Evolutionary conservation across 2,329 filamentous ascomycete species (phyloP), one percentile per base, ranked within the genome.

Genomic region (Penicillium sp.): DNA sequence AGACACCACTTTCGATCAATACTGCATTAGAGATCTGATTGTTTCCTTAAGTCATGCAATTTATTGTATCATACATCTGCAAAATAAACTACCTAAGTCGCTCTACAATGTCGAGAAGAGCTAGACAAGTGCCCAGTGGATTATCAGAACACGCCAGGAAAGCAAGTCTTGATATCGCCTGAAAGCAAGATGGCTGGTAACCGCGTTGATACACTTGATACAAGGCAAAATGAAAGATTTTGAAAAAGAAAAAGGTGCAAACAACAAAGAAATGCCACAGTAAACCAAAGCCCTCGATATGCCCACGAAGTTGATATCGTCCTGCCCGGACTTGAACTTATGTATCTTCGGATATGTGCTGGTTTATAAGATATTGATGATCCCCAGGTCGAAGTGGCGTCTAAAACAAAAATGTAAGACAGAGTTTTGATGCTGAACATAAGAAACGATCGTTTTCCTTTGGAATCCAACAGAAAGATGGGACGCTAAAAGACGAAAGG

Each of bases 221-320:
- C 28, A 55, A 55, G 46, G 35, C 28, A 47, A 54, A 58, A 52
- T 35, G 47, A 54, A 46, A 49, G 38, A 53, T 33, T 47, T 46
- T 21, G 30, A 50, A 30, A 24, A 21, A 52, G 18, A 35, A 55
- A 60, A 50, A 30, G 30, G 55, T 50, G 33, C 46, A 57, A 46
- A 55, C 47, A 55, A 33, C 40, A 52, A 56, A 59, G 59, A 52
- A 45, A 42, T 52, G 33, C 59, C 56, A 42, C 45, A 56, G 59
- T 66, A 66, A 65, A 65, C 65, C 65, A 66, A 66, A 64, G 65
- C 59, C 61, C 60, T 59, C 56, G 63, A 64, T 52, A 63, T 59
- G 53, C 57, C 58, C 49, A 48, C 62, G 57, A 61, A 65, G 59
- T 62, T 46, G 47, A 40, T 47, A 45, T 16, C 50, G 35, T 57